Percentiles rank a stretch among this genome's conserved stretches.
Evolutionary conservation across 441 rosid species (phyloP).

Genomic region (Manihot esculenta): DNA sequence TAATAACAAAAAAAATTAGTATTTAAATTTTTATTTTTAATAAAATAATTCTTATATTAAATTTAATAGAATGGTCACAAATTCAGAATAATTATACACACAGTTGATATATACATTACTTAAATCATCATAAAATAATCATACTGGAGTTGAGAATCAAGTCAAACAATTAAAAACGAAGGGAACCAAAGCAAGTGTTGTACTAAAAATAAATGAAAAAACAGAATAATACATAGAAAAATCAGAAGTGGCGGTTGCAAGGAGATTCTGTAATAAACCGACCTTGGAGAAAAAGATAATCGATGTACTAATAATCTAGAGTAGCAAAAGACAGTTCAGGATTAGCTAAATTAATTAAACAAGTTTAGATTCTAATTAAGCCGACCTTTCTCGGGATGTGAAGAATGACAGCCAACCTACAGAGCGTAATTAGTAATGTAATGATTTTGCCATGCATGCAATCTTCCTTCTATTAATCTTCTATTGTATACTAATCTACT

Average conservation of each 20-base stretch:
- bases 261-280: constrained; percentile 37
- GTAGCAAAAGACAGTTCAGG: constrained; percentile 33
- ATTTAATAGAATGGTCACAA: no score
- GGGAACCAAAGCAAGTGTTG: no score
- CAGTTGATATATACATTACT: no score
- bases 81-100: no score
- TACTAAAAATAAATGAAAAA: no score
- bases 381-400: constrained; percentile 62
- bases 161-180: neutral
- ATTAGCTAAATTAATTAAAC: constrained; percentile 36
- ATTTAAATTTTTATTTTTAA: no score
- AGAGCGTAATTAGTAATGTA: constrained; percentile 22
- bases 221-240: constrained; percentile 32
- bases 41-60: no score
- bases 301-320: no score
- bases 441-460: neutral
- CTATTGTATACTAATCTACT: no score
- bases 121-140: no score
- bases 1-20: no score
- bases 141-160: constrained; percentile 21
- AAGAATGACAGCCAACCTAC: constrained; percentile 68
- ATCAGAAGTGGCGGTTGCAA: constrained; percentile 43
- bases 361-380: constrained; percentile 36
- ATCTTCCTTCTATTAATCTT: no score
- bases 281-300: constrained; percentile 13